Evolutionary conservation across 768 basidiomycete species (phyloP).

Genomic region (Strobilomyces echinocephalus): DNA sequence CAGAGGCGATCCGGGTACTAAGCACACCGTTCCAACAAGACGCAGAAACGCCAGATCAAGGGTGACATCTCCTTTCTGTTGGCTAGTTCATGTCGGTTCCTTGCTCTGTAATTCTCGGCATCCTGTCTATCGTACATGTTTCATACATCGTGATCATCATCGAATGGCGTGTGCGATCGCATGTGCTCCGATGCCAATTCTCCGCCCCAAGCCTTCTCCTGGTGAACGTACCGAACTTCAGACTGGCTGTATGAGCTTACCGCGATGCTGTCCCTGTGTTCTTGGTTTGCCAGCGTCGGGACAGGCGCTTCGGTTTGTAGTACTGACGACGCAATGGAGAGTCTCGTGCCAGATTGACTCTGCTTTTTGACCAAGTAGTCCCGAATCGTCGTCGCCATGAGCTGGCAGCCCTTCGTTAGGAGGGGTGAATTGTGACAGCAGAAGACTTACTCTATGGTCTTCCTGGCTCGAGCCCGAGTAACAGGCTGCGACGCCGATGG

Average conservation of each 20-base stretch:
- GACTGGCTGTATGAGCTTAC: constrained; percentile 25
- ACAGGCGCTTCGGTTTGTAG: constrained; percentile 28
- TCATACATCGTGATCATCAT: constrained; percentile 35
- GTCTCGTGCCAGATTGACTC: constrained; percentile 16
- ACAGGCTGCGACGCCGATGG: constrained; percentile 71
- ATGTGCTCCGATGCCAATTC: constrained; percentile 35
- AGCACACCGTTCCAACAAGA: constrained; percentile 28
- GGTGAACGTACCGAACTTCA: constrained; percentile 25
- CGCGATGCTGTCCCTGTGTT: constrained; percentile 28
- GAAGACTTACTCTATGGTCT: constrained; percentile 62
- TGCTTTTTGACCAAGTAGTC: constrained; percentile 66
- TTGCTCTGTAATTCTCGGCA: neutral
- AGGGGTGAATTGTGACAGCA: neutral
- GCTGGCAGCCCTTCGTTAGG: constrained; percentile 33
- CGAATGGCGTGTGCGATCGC: constrained; percentile 38
- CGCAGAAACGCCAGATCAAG: constrained; percentile 17
- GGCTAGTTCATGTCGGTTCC: constrained; percentile 1
- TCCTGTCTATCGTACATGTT: constrained; percentile 18
- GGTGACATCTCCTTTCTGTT: constrained; percentile 4
- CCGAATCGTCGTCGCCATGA: constrained; percentile 59
- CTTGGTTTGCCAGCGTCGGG: constrained; percentile 26
- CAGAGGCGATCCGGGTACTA: constrained; percentile 55
- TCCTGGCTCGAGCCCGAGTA: constrained; percentile 80
- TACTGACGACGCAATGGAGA: constrained; percentile 24
- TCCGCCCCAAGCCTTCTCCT: constrained; percentile 31